Base-by-base conservation (phyloP, 1,139 yeast species). In the Nadsonia commutata region DNA sequence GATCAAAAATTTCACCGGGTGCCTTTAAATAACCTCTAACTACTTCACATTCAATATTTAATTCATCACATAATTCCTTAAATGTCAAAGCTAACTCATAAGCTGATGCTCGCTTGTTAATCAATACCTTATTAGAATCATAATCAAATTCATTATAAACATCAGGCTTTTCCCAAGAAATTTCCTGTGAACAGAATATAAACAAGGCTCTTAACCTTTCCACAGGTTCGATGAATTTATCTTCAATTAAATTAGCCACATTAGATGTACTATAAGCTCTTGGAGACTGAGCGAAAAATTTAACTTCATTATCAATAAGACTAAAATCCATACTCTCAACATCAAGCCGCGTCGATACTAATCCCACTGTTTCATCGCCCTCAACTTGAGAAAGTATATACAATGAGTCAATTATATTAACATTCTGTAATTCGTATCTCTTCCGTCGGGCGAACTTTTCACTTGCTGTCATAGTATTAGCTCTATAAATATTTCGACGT, bases 1-100 rank as follows among this genome's bases (percentile, higher is more conserved):
- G 58, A 40, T 60, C 60, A 19, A 70, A 68, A 48, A 69, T 63
- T 49, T 73, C 77, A 40, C 76, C 76, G 3, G 95, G 94, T 31
- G 78, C 73, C 56, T 88, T 85, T 65, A 90, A 70, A 53, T 83
- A 83, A 2, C 98, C 98, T 31, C 77, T 65, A 1, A 90, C 77
- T 1, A 86, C 70, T 50, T 82, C 93, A 49, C 86, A 74, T 9
- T 80, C 78, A 38, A 90, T 71, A 20, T 80, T 76, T 43, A 88
- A 66, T 0, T 80, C 71, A 47, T 74, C 79, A 42, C 90, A 75
- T 64, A 90, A 74, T 47, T 76, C 73, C 49, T 78, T 78, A 59
- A 85, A 82, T 20, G 85, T 62, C 65, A 81, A 77, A 18, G 90
- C 84, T 46, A 88, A 59, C 56, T 85, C 94, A 51, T 74, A 79